These are phyloP conservation scores for Aphanomyces euteiches DNA, from an alignment of 352 stramenopile genomes.

Conservation along the genomic window DNA sequence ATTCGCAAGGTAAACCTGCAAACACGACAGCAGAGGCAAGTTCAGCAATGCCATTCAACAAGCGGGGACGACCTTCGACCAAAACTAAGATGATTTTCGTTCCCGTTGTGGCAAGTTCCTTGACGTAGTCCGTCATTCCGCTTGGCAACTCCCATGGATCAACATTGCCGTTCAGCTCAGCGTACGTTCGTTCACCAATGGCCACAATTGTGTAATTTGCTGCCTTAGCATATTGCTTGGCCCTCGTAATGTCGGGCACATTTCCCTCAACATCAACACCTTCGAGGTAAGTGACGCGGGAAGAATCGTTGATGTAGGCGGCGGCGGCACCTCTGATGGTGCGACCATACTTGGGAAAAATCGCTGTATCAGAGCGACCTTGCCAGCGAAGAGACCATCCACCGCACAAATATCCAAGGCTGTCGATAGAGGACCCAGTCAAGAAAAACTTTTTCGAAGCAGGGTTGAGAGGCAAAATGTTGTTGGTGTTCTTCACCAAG, in stretches of 20 bases:
- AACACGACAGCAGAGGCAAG: slow-evolving; percentile 71
- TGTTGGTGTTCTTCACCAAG: slow-evolving; percentile 75
- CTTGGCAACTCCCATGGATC: slow-evolving; percentile 57
- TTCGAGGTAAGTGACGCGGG: slow-evolving; percentile 29
- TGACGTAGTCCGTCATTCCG: slow-evolving; percentile 70
- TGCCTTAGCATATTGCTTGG: slow-evolving; percentile 43
- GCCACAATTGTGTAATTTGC: slow-evolving; percentile 64
- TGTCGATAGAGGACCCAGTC: slow-evolving; percentile 57
- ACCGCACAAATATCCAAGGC: slow-evolving; percentile 65
- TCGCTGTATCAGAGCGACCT: slow-evolving; percentile 58
- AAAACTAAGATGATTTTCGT: slow-evolving; percentile 79
- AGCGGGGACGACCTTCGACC: slow-evolving; percentile 64
- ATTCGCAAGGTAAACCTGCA: slow-evolving; percentile 67
- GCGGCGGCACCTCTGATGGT: slow-evolving; percentile 53
- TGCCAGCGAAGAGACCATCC: slow-evolving; percentile 86
- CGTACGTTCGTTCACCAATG: slow-evolving; percentile 73
- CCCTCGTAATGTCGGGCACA: slow-evolving; percentile 50
- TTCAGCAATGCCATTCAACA: slow-evolving; percentile 56
- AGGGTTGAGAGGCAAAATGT: slow-evolving; percentile 40
- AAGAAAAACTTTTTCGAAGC: slow-evolving; percentile 43
- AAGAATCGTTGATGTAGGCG: slow-evolving; percentile 29
- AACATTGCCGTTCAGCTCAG: slow-evolving; percentile 84
- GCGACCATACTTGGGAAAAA: slow-evolving; percentile 62
- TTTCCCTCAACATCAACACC: slow-evolving; percentile 51
- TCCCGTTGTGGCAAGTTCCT: slow-evolving; percentile 50